Conservation (phyloP, 345 rosid genomes). For the Eucalyptus fibrosa region DNA sequence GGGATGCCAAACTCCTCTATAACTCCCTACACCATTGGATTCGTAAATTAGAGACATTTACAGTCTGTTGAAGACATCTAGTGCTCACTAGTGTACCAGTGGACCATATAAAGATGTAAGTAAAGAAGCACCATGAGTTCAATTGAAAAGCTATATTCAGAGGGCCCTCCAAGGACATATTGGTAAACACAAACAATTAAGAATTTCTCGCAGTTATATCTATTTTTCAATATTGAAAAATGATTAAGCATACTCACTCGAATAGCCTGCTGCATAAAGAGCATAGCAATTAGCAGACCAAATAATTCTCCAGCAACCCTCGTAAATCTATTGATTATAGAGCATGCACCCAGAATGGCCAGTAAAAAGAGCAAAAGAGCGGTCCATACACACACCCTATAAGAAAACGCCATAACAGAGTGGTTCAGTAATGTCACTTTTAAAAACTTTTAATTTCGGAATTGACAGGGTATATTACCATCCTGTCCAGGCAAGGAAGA, state of each 20-base stretch:
- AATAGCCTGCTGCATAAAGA: slow-evolving; percentile 57
- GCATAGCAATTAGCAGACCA: slow-evolving; percentile 60
- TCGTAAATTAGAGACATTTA: not conserved
- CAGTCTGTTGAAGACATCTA: not conserved
- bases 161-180: not conserved
- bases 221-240: not conserved
- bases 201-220: not conserved
- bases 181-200: not conserved
- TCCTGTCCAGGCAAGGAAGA: slow-evolving; percentile 60
- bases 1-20: slow-evolving; percentile 51
- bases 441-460: not conserved
- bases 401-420: not conserved
- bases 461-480: slow-evolving; percentile 15
- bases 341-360: slow-evolving; percentile 51
- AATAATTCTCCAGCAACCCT: slow-evolving; percentile 56
- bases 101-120: not conserved
- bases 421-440: not conserved
- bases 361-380: slow-evolving; percentile 42
- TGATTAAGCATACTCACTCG: slow-evolving; percentile 16
- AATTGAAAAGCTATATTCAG: not conserved
- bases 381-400: slow-evolving; percentile 56
- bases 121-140: not conserved
- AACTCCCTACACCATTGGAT: slow-evolving; percentile 22
- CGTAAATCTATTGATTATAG: slow-evolving; percentile 55
- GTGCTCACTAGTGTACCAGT: not conserved